phyloP scores from a whole-genome alignment of 148 eudicot genomes.

The Polygonum maritimum region DNA sequence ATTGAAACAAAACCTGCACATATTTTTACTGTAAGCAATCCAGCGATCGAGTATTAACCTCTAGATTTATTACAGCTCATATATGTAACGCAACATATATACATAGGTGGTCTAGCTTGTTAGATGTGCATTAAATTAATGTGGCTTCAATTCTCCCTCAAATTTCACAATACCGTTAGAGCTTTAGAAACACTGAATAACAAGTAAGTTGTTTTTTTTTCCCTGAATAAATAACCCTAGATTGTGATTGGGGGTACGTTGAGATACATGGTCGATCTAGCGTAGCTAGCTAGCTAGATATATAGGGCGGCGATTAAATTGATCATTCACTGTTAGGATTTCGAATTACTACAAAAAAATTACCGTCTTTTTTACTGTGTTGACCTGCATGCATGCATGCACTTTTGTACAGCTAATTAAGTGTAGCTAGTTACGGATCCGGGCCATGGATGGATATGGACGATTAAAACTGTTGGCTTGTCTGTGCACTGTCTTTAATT shows the following conservation, averaged over 20 bases:
- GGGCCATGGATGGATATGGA: neutral
- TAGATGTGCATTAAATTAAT: too few species aligned
- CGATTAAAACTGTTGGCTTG: neutral
- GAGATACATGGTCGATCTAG: too few species aligned
- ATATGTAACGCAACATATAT: too few species aligned
- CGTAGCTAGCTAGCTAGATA: neutral
- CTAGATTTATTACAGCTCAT: neutral
- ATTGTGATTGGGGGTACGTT: too few species aligned
- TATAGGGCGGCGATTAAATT: neutral
- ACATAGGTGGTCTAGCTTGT: neutral
- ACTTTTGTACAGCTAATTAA: neutral
- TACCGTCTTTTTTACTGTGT: neutral
- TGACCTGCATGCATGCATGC: slow-evolving; percentile 6
- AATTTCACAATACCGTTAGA: neutral
- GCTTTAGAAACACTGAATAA: neutral
- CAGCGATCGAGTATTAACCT: neutral
- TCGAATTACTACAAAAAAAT: neutral
- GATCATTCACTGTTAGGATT: neutral
- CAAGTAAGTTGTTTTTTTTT: neutral
- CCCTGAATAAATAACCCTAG: too few species aligned
- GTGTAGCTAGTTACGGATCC: neutral
- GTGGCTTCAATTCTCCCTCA: neutral
- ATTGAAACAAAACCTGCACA: neutral
- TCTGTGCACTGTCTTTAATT: neutral
- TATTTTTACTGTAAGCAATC: neutral